These are phyloP conservation scores for Phytophthora ohioensis DNA, from an alignment of 352 stramenopile species.

Conservation along the genomic window DNA sequence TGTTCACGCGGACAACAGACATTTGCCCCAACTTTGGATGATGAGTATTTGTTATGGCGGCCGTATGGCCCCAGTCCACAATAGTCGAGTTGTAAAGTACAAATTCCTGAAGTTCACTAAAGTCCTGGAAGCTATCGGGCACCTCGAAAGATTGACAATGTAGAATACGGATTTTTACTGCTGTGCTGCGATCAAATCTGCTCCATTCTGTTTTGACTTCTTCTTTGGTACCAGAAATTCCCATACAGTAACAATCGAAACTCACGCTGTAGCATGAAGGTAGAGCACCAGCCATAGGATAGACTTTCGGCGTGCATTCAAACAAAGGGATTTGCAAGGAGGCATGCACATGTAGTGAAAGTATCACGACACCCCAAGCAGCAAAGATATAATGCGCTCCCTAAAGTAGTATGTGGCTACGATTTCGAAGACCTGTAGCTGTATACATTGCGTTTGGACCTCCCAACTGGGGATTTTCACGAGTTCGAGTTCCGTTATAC, in stretches of 20 bases:
- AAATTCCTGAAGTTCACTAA: slow-evolving; percentile 41
- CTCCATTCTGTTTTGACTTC: slow-evolving; percentile 27
- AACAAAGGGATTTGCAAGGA: slow-evolving; percentile 16
- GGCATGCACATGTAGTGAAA: slow-evolving; percentile 33
- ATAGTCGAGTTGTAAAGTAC: slow-evolving; percentile 52
- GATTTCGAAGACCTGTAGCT: background rate
- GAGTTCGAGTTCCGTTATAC: background rate
- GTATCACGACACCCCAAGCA: slow-evolving; percentile 28
- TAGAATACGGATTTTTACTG: slow-evolving; percentile 37
- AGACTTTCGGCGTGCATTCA: slow-evolving; percentile 30
- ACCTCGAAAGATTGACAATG: slow-evolving; percentile 46
- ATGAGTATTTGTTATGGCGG: slow-evolving; percentile 34
- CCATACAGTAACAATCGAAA: slow-evolving; percentile 40
- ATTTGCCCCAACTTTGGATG: slow-evolving; percentile 43
- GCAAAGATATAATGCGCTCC: slow-evolving; percentile 9
- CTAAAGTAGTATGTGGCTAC: slow-evolving; percentile 4
- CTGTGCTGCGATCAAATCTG: slow-evolving; percentile 31
- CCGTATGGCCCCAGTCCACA: slow-evolving; percentile 27
- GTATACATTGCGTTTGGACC: background rate
- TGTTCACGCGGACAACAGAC: slow-evolving; percentile 38
- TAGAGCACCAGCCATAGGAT: slow-evolving; percentile 39
- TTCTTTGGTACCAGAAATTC: slow-evolving; percentile 12
- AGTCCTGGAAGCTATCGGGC: slow-evolving; percentile 37
- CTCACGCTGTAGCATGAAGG: slow-evolving; percentile 43
- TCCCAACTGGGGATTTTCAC: background rate